Conservation (phyloP, 75 land plant species). For the Cryptomeria japonica region DNA sequence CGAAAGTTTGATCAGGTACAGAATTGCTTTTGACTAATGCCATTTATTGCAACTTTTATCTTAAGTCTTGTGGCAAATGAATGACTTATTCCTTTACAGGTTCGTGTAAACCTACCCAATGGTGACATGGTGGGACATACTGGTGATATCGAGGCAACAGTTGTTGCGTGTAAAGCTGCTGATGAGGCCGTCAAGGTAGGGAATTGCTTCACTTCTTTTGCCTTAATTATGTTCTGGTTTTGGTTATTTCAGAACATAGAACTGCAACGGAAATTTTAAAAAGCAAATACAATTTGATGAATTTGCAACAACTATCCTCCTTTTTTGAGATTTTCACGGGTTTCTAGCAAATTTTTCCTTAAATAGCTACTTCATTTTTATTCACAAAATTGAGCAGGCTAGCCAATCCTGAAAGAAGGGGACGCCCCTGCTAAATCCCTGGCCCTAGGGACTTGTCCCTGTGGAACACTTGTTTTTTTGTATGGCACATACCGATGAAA, state of each 20-base stretch:
- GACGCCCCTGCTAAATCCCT: too few relatives aligned
- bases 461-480: not conserved
- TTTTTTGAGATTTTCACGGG: too few relatives aligned
- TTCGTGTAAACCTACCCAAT: slow-evolving; percentile 95
- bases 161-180: slow-evolving; percentile 91
- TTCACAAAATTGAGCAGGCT: too few relatives aligned
- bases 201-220: not conserved
- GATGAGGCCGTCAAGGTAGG: slow-evolving; percentile 97
- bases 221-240: not conserved
- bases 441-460: too few relatives aligned
- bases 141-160: slow-evolving; percentile 92
- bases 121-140: slow-evolving; percentile 99
- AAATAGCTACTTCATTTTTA: too few relatives aligned
- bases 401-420: too few relatives aligned
- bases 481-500: not conserved
- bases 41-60: not conserved
- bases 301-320: too few relatives aligned
- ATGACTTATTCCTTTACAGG: slow-evolving; percentile 31
- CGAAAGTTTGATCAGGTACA: slow-evolving; percentile 86
- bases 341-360: too few relatives aligned
- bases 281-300: too few relatives aligned
- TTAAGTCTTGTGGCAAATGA: not conserved
- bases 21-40: not conserved
- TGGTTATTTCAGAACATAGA: not conserved
- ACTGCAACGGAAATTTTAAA: not conserved